Evolutionary conservation across 441 rosid genomes (phyloP).

Genomic region (Populus hybrid): DNA sequence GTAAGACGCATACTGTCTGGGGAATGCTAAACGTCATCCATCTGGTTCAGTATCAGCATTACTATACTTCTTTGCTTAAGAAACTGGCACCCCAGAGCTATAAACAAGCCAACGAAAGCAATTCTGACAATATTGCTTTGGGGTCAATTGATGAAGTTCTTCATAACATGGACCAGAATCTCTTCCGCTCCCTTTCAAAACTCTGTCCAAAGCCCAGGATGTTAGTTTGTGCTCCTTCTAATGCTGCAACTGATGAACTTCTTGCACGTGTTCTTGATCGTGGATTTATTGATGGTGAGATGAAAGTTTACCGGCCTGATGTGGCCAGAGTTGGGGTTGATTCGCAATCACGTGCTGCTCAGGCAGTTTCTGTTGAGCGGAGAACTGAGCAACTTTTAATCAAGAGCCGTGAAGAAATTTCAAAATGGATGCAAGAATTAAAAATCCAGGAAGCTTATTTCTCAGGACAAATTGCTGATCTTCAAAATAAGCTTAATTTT

Average conservation of each 20-base stretch:
- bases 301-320: slow-evolving; percentile 97
- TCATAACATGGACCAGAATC: slow-evolving; percentile 97
- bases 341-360: slow-evolving; percentile 96
- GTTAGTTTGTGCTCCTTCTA: slow-evolving; percentile 99
- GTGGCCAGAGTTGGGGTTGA: slow-evolving; percentile 99
- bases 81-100: slow-evolving; percentile 97
- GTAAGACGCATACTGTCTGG: slow-evolving; percentile 99
- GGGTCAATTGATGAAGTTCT: slow-evolving; percentile 99
- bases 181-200: slow-evolving; percentile 87
- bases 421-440: slow-evolving; percentile 80
- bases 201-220: slow-evolving; percentile 96
- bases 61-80: slow-evolving; percentile 92
- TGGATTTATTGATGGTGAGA: slow-evolving; percentile 98
- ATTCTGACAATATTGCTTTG: slow-evolving; percentile 51
- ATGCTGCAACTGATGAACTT: slow-evolving; percentile 99
- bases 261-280: slow-evolving; percentile 97
- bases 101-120: slow-evolving; percentile 73
- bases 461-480: slow-evolving; percentile 73
- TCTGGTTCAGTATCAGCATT: slow-evolving; percentile 97
- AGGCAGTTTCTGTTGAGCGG: slow-evolving; percentile 98
- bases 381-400: slow-evolving; percentile 87
- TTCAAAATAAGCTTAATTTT: slow-evolving; percentile 71
- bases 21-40: slow-evolving; percentile 99
- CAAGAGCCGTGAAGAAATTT: slow-evolving; percentile 81
- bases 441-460: slow-evolving; percentile 73